Conservation (phyloP, 2,329 filamentous ascomycete species). For the Colletotrichum australisinense region DNA sequence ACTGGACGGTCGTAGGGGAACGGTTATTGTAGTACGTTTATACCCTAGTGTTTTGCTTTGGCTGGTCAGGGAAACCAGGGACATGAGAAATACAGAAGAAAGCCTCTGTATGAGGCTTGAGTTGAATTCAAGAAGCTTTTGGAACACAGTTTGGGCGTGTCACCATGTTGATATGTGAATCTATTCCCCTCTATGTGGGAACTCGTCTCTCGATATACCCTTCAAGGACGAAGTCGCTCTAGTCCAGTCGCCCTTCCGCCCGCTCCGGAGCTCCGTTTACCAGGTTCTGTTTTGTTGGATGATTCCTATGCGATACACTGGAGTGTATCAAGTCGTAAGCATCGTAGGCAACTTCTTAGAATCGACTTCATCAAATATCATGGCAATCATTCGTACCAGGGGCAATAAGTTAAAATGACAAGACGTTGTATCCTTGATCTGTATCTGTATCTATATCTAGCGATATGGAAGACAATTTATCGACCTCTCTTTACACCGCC, state of each 20-base stretch:
- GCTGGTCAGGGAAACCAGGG: slow-evolving; percentile 3
- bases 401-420: neutral
- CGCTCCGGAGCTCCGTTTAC: too few relatives aligned
- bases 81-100: neutral
- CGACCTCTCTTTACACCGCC: neutral
- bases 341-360: neutral
- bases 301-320: too few relatives aligned
- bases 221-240: neutral
- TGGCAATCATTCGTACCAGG: neutral
- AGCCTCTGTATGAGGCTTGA: neutral
- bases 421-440: neutral
- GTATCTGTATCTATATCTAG: neutral
- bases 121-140: neutral
- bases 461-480: neutral
- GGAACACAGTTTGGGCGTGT: neutral
- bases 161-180: neutral
- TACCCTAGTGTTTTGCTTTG: slow-evolving; percentile 33
- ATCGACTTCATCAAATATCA: neutral
- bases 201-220: neutral
- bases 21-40: slow-evolving; percentile 20
- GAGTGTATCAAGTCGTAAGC: neutral
- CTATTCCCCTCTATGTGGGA: neutral
- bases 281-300: too few relatives aligned
- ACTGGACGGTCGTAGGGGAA: neutral
- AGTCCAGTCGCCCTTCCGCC: neutral